Conservation (phyloP, 129 eudicot species). For the Glebionis coronaria region DNA sequence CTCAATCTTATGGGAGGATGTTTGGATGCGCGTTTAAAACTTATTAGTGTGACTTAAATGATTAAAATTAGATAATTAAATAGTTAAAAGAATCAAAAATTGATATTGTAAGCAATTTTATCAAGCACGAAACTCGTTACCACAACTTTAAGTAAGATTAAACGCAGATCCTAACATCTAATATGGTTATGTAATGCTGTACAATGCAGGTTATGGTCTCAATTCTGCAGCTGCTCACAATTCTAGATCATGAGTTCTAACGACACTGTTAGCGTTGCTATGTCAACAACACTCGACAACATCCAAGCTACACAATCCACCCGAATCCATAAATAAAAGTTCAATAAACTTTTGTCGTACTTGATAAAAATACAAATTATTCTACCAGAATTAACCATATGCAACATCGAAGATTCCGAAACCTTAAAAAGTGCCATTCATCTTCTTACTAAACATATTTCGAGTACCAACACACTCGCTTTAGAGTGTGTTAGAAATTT, state of each 20-base stretch:
- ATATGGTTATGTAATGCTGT: too few relatives aligned
- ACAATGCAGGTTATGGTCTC: too few relatives aligned
- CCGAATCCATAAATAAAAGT: conserved; percentile 32
- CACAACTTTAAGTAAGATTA: too few relatives aligned
- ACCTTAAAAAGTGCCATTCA: conserved; percentile 20
- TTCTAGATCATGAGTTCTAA: conserved; percentile 19
- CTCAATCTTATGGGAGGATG: too few relatives aligned
- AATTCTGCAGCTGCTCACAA: conserved; percentile 9
- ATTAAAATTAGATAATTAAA: too few relatives aligned
- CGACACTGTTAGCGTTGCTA: conserved; percentile 19
- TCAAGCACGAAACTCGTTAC: too few relatives aligned
- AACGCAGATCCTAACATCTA: too few relatives aligned
- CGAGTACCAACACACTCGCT: conserved; percentile 29
- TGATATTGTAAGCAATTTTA: too few relatives aligned
- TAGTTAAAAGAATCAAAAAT: too few relatives aligned
- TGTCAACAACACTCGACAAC: conserved; percentile 21
- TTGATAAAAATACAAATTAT: conserved; percentile 20
- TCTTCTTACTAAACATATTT: conserved; percentile 18
- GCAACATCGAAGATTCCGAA: conserved; percentile 8
- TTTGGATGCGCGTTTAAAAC: too few relatives aligned
- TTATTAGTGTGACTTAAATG: too few relatives aligned
- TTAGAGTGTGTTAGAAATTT: too few relatives aligned
- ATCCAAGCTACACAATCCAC: conserved; percentile 24
- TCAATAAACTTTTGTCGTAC: conserved; percentile 32
- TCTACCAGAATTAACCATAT: conserved; percentile 20